Evolutionary conservation across 441 rosid species (phyloP).

Genomic region (Dalechampia spathulata): DNA sequence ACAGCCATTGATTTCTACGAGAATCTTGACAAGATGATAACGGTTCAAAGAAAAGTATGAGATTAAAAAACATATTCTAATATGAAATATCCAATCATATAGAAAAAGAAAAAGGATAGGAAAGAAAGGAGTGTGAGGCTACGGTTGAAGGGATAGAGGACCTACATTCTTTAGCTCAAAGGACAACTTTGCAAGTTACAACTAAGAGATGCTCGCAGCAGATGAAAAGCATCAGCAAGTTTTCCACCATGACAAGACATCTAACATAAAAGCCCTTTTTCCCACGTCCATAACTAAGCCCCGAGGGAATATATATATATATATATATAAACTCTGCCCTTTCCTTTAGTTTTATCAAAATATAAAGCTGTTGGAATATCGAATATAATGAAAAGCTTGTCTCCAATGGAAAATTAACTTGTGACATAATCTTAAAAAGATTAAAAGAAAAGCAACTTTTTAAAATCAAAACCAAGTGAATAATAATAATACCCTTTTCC

Average conservation of each 20-base stretch:
- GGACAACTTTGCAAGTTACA: background rate
- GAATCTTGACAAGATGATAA: too few species aligned
- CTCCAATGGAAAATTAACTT: background rate
- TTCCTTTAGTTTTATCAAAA: too few species aligned
- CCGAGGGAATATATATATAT: too few species aligned
- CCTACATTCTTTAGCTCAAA: background rate
- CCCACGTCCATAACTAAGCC: background rate
- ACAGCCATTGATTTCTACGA: too few species aligned
- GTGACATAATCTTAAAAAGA: too few species aligned
- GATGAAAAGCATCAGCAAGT: background rate
- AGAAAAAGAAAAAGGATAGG: too few species aligned
- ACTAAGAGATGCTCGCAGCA: background rate
- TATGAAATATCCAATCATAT: too few species aligned
- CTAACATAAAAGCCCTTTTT: background rate
- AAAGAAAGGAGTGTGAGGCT: background rate
- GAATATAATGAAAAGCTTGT: background rate
- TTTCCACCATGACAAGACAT: background rate
- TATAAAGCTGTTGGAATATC: background rate
- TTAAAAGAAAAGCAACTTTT: constrained; percentile 8
- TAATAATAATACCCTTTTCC: too few species aligned
- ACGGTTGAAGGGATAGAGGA: background rate
- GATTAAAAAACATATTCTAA: too few species aligned
- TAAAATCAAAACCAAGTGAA: too few species aligned
- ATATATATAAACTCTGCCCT: too few species aligned
- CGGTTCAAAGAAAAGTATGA: too few species aligned